Percentiles rank a stretch among this genome's conserved stretches.
These are phyloP conservation scores for Botrytis byssoidea DNA, from an alignment of 2,329 filamentous ascomycete species.

Conservation along the genomic window DNA sequence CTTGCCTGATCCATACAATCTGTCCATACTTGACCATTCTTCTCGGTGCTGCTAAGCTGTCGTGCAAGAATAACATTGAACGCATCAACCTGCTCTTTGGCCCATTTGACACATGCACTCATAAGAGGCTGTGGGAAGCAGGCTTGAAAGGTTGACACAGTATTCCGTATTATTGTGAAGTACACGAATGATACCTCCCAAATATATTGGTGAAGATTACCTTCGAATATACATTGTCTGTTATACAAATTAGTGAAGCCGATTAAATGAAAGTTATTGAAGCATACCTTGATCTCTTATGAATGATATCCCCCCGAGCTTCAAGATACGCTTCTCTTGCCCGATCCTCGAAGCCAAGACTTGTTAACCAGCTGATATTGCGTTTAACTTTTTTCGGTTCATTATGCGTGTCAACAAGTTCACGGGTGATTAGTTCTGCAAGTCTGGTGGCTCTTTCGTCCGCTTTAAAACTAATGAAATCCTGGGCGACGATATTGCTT, in stretches of 20 bases:
- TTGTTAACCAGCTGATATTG: conserved; percentile 79
- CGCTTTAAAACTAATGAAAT: conserved; percentile 88
- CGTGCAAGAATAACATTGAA: conserved; percentile 82
- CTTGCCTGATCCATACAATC: conserved; percentile 80
- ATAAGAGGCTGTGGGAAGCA: conserved; percentile 86
- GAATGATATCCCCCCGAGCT: conserved; percentile 74
- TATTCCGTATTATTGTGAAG: conserved; percentile 92
- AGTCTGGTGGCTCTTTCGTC: conserved; percentile 79
- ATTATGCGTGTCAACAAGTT: conserved; percentile 74
- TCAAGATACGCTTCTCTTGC: conserved; percentile 84
- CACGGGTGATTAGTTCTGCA: conserved; percentile 71
- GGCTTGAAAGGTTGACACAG: conserved; percentile 80
- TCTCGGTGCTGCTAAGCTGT: conserved; percentile 83
- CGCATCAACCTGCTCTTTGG: conserved; percentile 88
- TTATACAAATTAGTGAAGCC: conserved; percentile 22
- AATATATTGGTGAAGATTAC: conserved; percentile 87
- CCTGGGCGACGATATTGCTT: conserved; percentile 82
- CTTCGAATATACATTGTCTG: conserved; percentile 93
- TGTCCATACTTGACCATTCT: conserved; percentile 71
- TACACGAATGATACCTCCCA: conserved; percentile 95
- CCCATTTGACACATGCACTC: conserved; percentile 96
- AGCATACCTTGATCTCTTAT: conserved; percentile 74
- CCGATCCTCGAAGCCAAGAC: conserved; percentile 85
- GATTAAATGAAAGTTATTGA: not conserved
- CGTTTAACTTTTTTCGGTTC: conserved; percentile 75